Base-by-base conservation (phyloP, 805 yeast species). In the Myxozyma sirexii region DNA sequence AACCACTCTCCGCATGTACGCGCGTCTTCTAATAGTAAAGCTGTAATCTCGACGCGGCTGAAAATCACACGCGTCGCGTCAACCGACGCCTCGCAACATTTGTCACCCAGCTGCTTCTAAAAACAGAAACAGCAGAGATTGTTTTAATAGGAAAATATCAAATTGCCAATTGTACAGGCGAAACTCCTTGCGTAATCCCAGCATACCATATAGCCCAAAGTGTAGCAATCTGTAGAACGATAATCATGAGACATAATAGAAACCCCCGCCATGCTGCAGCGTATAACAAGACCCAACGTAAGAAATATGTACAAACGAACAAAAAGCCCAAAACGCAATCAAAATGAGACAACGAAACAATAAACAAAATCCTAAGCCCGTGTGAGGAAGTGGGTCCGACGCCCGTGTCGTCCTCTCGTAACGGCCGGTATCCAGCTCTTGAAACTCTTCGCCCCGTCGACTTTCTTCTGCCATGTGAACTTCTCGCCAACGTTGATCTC, bases 381-480 rank as follows among this genome's bases (percentile, higher is more conserved):
- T 10, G 53, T 48, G 31, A 38, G 23, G 39, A 37, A 48, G 19
- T 38, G 53, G 13, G 53, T 17, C 15, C 27, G 21, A 4, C 46
- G 46, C 15, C 47, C 56, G 39, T 52, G 56, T 7, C 57, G 46
- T 2, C 65, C 63, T 31, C 65, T 42, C 7, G 57, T 49, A 17
- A 59, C 60, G 3, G 65, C 63, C 23, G 65, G 65, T 33, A 59
- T 35, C 57, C 58, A 45, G 42, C 33, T 17, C 38, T 33, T 29
- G 37, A 58, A 62, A 31, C 58, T 60, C 47, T 38, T 51, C n/a
- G 63, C 60, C 3, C 65, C 65, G 39, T 62, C 65, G 37, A 62
- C 58, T 48, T 59, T 60, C 53, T 62, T 62, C 33, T 55, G 64
- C 65, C 65, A 62, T 7, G 52, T 55, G 52, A 55, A 59, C 52